phyloP scores from a whole-genome alignment of 208 protist genomes.

The Trichomonas gallinae region DNA sequence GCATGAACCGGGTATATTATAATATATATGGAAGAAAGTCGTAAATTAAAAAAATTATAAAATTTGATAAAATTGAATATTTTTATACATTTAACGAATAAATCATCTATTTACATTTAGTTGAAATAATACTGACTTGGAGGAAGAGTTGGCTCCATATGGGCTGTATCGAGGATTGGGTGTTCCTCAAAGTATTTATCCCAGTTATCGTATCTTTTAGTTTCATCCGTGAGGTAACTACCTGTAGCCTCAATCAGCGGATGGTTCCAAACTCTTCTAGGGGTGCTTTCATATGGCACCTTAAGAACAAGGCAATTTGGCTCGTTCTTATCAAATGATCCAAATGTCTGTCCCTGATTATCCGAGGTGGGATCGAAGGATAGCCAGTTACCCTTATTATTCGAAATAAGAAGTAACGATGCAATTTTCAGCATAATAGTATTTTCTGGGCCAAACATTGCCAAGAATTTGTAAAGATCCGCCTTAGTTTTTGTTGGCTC shows the following conservation, averaged over 20 bases:
- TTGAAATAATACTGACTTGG: too few species aligned
- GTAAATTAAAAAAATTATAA: not conserved
- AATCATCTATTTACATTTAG: too few species aligned
- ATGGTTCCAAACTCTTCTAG: not conserved
- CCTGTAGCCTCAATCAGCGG: not conserved
- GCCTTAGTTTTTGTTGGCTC: not conserved
- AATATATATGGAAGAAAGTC: too few species aligned
- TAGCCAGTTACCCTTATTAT: not conserved
- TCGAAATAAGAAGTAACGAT: not conserved
- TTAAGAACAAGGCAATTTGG: not conserved
- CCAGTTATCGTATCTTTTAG: not conserved
- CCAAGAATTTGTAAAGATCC: not conserved
- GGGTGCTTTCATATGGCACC: too few species aligned
- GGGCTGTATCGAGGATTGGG: not conserved
- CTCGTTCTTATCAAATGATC: not conserved
- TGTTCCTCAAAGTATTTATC: not conserved
- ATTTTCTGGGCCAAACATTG: not conserved
- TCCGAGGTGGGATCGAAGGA: not conserved
- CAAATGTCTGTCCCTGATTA: not conserved
- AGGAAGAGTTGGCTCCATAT: too few species aligned
- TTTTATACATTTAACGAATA: not conserved
- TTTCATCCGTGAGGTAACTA: not conserved
- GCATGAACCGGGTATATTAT: too few species aligned
- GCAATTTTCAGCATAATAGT: conserved; percentile 10
- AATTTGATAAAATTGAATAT: not conserved